Base-by-base conservation (phyloP, 2,329 filamentous ascomycete genomes). In the Trichoderma arundinaceum region DNA sequence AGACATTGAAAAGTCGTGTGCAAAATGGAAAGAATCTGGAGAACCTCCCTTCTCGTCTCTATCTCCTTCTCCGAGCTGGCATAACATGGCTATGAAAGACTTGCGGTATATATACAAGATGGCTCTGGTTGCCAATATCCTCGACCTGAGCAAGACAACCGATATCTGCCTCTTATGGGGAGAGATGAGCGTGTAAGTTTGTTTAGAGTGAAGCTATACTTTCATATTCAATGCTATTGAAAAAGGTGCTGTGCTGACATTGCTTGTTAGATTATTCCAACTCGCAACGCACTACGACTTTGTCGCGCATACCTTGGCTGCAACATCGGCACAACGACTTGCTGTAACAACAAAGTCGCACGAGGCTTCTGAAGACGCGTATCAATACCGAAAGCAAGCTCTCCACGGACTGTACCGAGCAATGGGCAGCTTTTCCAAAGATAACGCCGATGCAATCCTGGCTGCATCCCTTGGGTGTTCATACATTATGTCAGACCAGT, bases 291-390 rank as follows among this genome's bases (percentile, higher is more conserved):
- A 35, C 12, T 62, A 35, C 59, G 59, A 62, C 59, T 62, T 53
- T 53, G 59, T 62, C 13, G 59, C 59, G 6, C 48, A 62, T 35
- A 62, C 59, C 59, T 35, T 62, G 59, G 59, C 59, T 9, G 59
- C 59, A 15, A 52, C 59, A 17, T 52, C 48, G 1, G 59, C 59
- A n/a, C 59, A 62, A 8, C 48, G 59, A 22, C 59, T 62, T 35
- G 59, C 59, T n/a, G 35, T 62, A n/a, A 62, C 38, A 2, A 62
- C 59, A 49, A 62, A 53, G 8, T 62, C 59, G 13, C 22, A 62
- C 12, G 59, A 62, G 8, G 59, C 59, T 19, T 53, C 59, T 3
- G 4, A 53, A 2, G 59, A 62, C 19, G 59, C 59, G 3, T 38
- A 44, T 19, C 59, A 53, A 9, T 62, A 62, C 13, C 10, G 59